These are phyloP conservation scores for Cudoniella acicularis DNA, from an alignment of 495 filamentous ascomycete genomes.

Conservation along the genomic window DNA sequence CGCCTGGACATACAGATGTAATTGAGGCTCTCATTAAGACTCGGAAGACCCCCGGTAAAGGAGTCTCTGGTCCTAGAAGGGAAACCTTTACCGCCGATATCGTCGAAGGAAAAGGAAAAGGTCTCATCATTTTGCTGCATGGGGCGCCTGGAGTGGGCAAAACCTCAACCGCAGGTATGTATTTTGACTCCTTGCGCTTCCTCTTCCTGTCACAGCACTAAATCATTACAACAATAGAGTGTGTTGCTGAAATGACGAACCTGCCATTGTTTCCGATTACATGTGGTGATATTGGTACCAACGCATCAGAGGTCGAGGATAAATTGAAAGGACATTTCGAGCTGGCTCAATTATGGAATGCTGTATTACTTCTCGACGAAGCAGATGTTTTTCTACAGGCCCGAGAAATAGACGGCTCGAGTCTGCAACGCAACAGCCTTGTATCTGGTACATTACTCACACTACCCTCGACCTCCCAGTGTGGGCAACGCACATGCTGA, in stretches of 20 bases:
- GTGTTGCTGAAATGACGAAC: constrained; percentile 26
- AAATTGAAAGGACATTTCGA: constrained; percentile 38
- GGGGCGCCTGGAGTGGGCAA: constrained; percentile 56
- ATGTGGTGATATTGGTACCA: constrained; percentile 14
- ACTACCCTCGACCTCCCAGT: neutral
- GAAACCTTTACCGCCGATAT: no score
- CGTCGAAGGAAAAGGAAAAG: no score
- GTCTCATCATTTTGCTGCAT: constrained; percentile 20
- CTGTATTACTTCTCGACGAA: constrained; percentile 65
- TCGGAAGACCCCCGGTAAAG: no score
- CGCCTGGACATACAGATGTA: no score
- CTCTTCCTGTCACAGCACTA: neutral
- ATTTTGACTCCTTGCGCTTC: neutral
- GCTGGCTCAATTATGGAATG: constrained; percentile 35
- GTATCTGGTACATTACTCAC: constrained; percentile 16
- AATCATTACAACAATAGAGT: constrained; percentile 19
- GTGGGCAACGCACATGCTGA: neutral
- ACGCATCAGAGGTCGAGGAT: constrained; percentile 29
- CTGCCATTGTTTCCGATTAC: constrained; percentile 15
- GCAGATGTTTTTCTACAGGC: constrained; percentile 77
- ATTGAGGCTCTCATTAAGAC: no score
- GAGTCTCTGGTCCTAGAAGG: no score
- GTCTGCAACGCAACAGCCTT: constrained; percentile 59
- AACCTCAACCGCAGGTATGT: constrained; percentile 49
- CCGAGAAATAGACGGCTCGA: constrained; percentile 49